A percentile compares a stretch with the other conserved stretches of the same genome.
Conservation (phyloP, 1,284 basidiomycete species). For the Sporisorium graminicola region DNA sequence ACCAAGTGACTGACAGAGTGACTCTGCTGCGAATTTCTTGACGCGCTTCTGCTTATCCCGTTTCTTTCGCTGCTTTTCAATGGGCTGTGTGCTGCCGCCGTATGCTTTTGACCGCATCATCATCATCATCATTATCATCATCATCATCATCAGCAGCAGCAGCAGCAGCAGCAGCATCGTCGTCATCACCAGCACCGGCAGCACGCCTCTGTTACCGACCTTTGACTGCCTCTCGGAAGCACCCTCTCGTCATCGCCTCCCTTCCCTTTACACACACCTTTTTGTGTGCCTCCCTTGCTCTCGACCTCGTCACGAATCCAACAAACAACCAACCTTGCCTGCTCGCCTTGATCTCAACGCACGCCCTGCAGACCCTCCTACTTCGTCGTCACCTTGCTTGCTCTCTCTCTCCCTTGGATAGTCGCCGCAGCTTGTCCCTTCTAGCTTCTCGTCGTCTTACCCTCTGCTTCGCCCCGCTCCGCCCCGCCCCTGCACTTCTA, state of each 20-base stretch:
- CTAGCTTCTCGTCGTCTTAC: not conserved
- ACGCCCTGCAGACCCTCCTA: conserved; percentile 15
- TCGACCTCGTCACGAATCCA: not conserved
- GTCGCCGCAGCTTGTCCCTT: not conserved
- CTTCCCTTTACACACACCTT: not conserved
- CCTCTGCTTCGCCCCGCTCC: no score
- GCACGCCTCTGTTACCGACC: not conserved
- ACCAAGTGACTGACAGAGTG: no score
- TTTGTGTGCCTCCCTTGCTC: not conserved
- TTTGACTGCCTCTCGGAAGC: not conserved
- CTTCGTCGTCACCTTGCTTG: conserved; percentile 10
- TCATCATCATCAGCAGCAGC: not conserved
- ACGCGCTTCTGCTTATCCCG: no score
- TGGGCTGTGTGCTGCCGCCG: no score
- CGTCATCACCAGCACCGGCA: not conserved
- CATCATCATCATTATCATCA: conserved; percentile 7
- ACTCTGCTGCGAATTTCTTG: no score
- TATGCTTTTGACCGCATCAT: no score
- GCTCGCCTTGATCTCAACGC: no score
- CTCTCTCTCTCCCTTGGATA: not conserved
- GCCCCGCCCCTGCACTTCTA: no score
- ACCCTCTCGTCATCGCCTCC: conserved; percentile 5
- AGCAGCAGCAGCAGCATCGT: not conserved
- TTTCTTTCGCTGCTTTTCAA: no score
- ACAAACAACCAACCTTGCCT: no score